Conservation (phyloP, 352 stramenopile species). For the Pythium grandisporangium region DNA sequence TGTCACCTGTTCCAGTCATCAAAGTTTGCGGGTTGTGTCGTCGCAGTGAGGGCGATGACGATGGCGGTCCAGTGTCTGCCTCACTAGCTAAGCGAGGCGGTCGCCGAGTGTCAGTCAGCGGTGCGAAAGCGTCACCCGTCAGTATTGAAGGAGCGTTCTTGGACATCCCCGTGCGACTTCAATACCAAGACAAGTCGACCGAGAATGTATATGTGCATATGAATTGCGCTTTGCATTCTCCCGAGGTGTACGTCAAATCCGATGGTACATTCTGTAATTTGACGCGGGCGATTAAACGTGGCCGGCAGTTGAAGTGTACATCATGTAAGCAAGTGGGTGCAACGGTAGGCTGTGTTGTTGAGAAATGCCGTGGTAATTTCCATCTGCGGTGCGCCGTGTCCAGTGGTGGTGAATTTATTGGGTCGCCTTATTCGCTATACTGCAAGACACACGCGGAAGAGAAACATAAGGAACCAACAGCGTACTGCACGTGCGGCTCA, state of each 20-base stretch:
- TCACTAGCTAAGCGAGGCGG: no score
- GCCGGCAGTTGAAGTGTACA: slow-evolving; percentile 66
- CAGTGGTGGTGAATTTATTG: slow-evolving; percentile 61
- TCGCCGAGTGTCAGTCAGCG: no score
- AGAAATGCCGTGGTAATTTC: slow-evolving; percentile 72
- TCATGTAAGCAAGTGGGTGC: slow-evolving; percentile 57
- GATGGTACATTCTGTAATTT: slow-evolving; percentile 79
- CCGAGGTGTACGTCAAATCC: slow-evolving; percentile 73
- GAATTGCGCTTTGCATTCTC: slow-evolving; percentile 75
- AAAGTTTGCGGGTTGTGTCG: slow-evolving; percentile 61
- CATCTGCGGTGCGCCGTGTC: slow-evolving; percentile 72
- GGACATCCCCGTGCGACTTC: slow-evolving; percentile 60
- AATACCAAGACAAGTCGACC: slow-evolving; percentile 48
- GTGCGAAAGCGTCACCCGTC: no score
- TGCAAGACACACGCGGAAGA: slow-evolving; percentile 53
- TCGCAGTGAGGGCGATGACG: slow-evolving; percentile 18
- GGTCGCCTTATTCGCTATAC: slow-evolving; percentile 62
- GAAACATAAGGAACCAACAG: slow-evolving; percentile 25
- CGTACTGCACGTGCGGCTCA: slow-evolving; percentile 36
- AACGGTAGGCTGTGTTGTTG: slow-evolving; percentile 67
- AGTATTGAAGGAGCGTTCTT: slow-evolving; percentile 70
- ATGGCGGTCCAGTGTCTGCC: no score
- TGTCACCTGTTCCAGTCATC: neutral
- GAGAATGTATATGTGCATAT: slow-evolving; percentile 73
- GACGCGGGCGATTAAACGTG: slow-evolving; percentile 62